Conservation (phyloP, 805 yeast species). For the Metschnikowia noctiluminum region DNA sequence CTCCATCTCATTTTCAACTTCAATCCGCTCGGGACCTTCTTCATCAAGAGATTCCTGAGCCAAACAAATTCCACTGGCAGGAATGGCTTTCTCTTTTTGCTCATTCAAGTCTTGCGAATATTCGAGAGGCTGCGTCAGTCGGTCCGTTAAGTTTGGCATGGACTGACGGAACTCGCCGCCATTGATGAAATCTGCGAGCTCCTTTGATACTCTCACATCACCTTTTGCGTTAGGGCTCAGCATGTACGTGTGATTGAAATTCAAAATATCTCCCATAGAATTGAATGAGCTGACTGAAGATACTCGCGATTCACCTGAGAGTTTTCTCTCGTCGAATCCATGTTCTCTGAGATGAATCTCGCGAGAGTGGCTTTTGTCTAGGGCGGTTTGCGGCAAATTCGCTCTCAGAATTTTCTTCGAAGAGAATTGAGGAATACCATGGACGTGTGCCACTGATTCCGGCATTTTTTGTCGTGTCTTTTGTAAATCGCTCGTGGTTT, state of each 20-base stretch:
- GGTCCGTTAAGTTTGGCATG: neutral
- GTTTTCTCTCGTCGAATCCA: slow-evolving; percentile 22
- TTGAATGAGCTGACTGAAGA: slow-evolving; percentile 38
- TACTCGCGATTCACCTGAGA: slow-evolving; percentile 36
- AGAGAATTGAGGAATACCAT: neutral
- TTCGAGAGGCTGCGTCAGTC: too few relatives aligned
- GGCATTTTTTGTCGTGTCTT: neutral
- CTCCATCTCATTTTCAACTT: too few relatives aligned
- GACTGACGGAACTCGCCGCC: neutral
- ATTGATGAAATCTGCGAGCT: slow-evolving; percentile 4
- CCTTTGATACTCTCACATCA: slow-evolving; percentile 11
- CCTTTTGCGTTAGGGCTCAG: slow-evolving; percentile 14
- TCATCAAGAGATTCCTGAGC: neutral
- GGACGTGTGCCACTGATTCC: neutral
- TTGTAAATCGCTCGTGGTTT: neutral
- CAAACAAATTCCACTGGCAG: neutral
- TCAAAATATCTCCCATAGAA: slow-evolving; percentile 29
- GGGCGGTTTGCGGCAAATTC: slow-evolving; percentile 7
- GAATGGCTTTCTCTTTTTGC: too few relatives aligned
- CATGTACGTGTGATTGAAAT: slow-evolving; percentile 11
- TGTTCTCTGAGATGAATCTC: slow-evolving; percentile 9
- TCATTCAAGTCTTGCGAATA: neutral
- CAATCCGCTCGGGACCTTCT: too few relatives aligned
- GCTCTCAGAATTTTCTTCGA: neutral
- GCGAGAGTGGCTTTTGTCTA: slow-evolving; percentile 15